These are phyloP conservation scores for Boletus eberwhitei DNA, from an alignment of 768 basidiomycete genomes.

Conservation along the genomic window DNA sequence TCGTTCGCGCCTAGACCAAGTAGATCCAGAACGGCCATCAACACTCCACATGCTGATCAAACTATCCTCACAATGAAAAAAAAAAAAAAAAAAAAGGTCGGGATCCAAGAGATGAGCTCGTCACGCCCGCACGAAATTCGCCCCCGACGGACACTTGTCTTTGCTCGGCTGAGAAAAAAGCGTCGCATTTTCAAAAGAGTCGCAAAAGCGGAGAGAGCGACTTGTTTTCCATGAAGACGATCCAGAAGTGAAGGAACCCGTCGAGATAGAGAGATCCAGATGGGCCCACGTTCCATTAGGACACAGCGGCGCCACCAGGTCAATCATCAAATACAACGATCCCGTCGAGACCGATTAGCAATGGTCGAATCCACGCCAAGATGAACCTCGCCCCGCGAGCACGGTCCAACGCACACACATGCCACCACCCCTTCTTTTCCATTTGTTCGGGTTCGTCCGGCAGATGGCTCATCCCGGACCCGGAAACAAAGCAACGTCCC, in stretches of 20 bases:
- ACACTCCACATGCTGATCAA: neutral
- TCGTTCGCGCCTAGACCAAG: neutral
- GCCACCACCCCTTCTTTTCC: neutral
- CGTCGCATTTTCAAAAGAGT: neutral
- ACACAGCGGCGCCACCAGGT: neutral
- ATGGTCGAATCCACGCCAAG: neutral
- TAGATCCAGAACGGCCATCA: neutral
- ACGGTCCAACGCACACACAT: neutral
- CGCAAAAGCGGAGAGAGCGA: neutral
- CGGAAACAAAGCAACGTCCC: neutral
- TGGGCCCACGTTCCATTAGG: neutral
- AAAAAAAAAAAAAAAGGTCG: neutral
- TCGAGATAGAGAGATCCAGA: neutral
- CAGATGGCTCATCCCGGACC: neutral
- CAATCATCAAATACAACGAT: neutral
- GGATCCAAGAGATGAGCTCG: neutral
- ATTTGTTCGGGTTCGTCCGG: neutral
- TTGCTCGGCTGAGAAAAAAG: neutral
- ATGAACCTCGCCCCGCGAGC: neutral
- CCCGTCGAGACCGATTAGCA: neutral
- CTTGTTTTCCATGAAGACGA: neutral
- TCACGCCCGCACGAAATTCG: slow-evolving; percentile 9
- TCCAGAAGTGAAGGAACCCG: neutral
- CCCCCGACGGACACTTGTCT: neutral
- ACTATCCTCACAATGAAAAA: neutral